phyloP scores from a whole-genome alignment of 768 basidiomycete species.

The Suillus bovinus region DNA sequence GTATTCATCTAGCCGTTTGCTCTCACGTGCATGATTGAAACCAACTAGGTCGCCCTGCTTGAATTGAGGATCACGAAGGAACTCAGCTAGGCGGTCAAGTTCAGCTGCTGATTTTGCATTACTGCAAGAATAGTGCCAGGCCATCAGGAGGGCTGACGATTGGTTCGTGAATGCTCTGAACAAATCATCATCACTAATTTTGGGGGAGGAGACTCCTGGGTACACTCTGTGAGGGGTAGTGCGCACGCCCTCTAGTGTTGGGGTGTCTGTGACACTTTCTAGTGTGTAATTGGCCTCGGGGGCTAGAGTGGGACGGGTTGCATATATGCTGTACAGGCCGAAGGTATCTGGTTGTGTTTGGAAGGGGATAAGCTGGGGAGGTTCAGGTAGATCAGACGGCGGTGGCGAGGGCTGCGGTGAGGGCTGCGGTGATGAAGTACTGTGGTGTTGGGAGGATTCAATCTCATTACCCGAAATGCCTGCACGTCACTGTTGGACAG shows the following conservation, averaged over 20 bases:
- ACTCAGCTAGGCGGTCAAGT: constrained; percentile 27
- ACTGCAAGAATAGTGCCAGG: constrained; percentile 33
- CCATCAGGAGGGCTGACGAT: constrained; percentile 29
- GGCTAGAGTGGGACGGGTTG: background rate
- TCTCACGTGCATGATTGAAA: constrained; percentile 16
- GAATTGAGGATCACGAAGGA: constrained; percentile 25
- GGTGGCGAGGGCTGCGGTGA: background rate
- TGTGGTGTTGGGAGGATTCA: background rate
- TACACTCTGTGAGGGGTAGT: background rate
- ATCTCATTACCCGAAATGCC: background rate
- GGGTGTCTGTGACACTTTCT: constrained; percentile 7
- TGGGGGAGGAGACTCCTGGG: background rate
- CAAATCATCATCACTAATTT: constrained; percentile 5
- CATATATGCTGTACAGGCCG: constrained; percentile 6
- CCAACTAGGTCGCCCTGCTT: constrained; percentile 18
- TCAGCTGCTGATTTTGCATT: constrained; percentile 27
- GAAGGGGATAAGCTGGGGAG: constrained; percentile 1
- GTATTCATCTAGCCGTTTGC: constrained; percentile 3
- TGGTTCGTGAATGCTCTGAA: constrained; percentile 22
- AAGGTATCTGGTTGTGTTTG: constrained; percentile 2
- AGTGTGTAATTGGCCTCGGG: background rate
- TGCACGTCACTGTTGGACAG: background rate
- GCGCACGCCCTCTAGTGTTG: background rate
- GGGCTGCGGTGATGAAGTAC: background rate
- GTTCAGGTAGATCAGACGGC: background rate